These are phyloP conservation scores for Sporisorium exsertum DNA, from an alignment of 1,284 basidiomycete species.

Conservation along the genomic window DNA sequence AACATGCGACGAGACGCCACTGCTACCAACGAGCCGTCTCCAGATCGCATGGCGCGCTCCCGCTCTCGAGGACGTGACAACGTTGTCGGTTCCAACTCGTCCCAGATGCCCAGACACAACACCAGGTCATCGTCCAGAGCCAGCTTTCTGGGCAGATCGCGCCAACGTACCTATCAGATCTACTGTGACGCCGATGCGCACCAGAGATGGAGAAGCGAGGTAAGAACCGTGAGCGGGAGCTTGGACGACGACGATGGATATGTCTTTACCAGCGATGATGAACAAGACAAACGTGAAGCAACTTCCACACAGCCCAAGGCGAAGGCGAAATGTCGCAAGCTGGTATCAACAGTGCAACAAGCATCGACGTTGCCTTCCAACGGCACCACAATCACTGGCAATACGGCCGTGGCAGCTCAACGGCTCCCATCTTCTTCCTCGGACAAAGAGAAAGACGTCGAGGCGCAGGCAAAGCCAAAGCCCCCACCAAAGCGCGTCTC, in stretches of 20 bases:
- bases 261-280: conserved; percentile 38
- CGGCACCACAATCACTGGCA: conserved; percentile 18
- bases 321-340: conserved; percentile 5
- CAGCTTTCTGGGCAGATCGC: conserved; percentile 43
- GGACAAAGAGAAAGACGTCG: conserved; percentile 28
- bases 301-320: not conserved
- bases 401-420: not conserved
- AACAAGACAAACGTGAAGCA: not conserved
- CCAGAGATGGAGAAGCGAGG: conserved; percentile 37
- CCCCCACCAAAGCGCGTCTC: conserved; percentile 21
- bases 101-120: conserved; percentile 12
- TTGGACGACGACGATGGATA: conserved; percentile 37
- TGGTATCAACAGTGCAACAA: conserved; percentile 20
- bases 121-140: conserved; percentile 42
- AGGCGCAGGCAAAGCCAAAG: conserved; percentile 27
- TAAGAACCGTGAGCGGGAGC: conserved; percentile 38
- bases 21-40: conserved; percentile 11
- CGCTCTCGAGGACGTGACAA: conserved; percentile 31
- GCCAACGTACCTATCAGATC: conserved; percentile 43
- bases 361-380: conserved; percentile 9
- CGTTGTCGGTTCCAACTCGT: conserved; percentile 21
- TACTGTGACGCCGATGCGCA: conserved; percentile 8
- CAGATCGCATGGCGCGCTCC: conserved; percentile 22
- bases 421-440: not conserved
- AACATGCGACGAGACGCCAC: conserved; percentile 12